Conservation (phyloP, 1,284 basidiomycete species). For the Malassezia pachydermatis region DNA sequence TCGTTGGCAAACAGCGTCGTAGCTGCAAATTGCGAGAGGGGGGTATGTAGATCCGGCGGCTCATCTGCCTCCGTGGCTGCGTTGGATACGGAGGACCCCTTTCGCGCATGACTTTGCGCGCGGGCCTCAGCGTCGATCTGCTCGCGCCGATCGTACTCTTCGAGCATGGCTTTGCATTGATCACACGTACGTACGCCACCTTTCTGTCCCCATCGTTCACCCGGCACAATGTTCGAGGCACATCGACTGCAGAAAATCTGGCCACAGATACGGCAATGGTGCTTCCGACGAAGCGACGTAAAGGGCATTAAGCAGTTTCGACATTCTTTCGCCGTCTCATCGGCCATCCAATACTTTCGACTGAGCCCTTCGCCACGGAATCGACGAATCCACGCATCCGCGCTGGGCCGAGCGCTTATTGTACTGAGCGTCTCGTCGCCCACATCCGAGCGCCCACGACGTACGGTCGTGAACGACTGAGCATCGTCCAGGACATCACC, state of each 20-base stretch:
- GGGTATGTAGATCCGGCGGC: slow-evolving; percentile 5
- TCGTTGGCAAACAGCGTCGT: slow-evolving; percentile 11
- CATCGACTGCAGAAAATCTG: slow-evolving; percentile 53
- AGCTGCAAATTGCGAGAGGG: slow-evolving; percentile 14
- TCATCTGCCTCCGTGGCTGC: background rate
- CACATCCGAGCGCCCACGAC: slow-evolving; percentile 24
- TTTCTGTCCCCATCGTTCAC: slow-evolving; percentile 80
- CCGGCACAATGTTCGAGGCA: slow-evolving; percentile 94
- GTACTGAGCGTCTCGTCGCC: slow-evolving; percentile 22
- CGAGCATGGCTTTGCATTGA: slow-evolving; percentile 79
- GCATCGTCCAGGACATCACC: slow-evolving; percentile 41
- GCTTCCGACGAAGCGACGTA: slow-evolving; percentile 40
- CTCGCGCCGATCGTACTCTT: slow-evolving; percentile 53
- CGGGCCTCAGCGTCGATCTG: slow-evolving; percentile 11
- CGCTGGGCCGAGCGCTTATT: slow-evolving; percentile 23
- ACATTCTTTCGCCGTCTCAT: slow-evolving; percentile 78
- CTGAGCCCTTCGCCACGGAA: slow-evolving; percentile 40
- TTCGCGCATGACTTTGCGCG: background rate
- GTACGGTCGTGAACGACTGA: slow-evolving; percentile 30
- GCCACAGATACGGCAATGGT: slow-evolving; percentile 47
- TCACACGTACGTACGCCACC: slow-evolving; percentile 89
- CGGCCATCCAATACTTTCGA: slow-evolving; percentile 51
- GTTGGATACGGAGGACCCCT: background rate
- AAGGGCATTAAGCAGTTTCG: slow-evolving; percentile 42
- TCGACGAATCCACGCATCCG: slow-evolving; percentile 33